A percentile compares a stretch with the other conserved stretches of the same genome.
phyloP scores from a whole-genome alignment of 2,329 filamentous ascomycete species.

The Fusarium sp. region DNA sequence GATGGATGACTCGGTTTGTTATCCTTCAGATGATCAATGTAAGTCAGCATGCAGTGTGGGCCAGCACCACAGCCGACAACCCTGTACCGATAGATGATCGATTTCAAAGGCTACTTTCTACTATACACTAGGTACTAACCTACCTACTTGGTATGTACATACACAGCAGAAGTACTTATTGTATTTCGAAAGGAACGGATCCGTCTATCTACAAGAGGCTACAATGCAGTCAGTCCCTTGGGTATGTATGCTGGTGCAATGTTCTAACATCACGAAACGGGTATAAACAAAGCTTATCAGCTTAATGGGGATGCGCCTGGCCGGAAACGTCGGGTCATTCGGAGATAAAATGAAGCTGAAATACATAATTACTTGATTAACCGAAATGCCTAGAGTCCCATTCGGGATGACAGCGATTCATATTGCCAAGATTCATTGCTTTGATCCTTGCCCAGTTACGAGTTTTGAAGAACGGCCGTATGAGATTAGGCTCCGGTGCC shows the following conservation, averaged over 20 bases:
- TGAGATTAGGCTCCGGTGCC: too few relatives aligned
- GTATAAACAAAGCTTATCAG: too few relatives aligned
- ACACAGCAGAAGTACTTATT: not conserved
- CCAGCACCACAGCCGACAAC: not conserved
- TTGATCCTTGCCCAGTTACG: slow-evolving; percentile 3
- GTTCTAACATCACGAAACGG: too few relatives aligned
- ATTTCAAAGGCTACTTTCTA: not conserved
- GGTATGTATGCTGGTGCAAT: not conserved
- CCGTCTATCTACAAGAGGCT: slow-evolving; percentile 15
- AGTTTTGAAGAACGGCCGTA: not conserved
- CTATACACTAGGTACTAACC: not conserved
- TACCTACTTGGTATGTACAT: not conserved
- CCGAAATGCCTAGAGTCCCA: not conserved
- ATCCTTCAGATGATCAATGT: not conserved
- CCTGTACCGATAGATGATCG: not conserved
- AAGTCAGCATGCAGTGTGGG: slow-evolving; percentile 7
- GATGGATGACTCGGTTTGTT: not conserved
- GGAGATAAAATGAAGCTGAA: slow-evolving; percentile 13
- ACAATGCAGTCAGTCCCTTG: not conserved
- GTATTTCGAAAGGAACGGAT: too few relatives aligned
- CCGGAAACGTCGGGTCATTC: slow-evolving; percentile 31
- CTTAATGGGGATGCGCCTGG: not conserved
- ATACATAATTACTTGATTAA: not conserved
- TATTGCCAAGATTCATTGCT: slow-evolving; percentile 24
- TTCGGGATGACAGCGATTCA: slow-evolving; percentile 2